Percentiles rank a stretch among this genome's conserved stretches.
Evolutionary conservation across 495 filamentous ascomycete species (phyloP).

Genomic region (Gamarada debralockiae): DNA sequence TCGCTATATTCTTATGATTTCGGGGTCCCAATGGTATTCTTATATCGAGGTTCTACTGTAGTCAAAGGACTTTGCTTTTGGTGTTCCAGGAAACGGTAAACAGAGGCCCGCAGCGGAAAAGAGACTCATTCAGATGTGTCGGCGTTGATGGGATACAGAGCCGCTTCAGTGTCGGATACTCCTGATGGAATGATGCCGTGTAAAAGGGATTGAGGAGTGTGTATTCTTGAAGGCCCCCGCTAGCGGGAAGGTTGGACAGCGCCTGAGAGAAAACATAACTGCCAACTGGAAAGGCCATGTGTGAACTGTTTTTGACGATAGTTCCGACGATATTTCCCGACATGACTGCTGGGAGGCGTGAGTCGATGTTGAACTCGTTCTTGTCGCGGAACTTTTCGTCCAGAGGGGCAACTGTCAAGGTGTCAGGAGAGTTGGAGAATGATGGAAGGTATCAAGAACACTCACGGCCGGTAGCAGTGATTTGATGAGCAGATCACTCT

Average conservation of each 20-base stretch:
- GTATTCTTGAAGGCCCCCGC: slow-evolving; percentile 7
- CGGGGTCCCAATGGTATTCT: no score
- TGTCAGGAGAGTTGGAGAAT: neutral
- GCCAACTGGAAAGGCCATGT: neutral
- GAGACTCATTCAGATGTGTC: neutral
- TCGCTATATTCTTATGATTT: no score
- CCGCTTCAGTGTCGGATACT: slow-evolving; percentile 1
- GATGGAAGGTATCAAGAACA: neutral
- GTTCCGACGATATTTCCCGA: neutral
- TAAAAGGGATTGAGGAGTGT: neutral
- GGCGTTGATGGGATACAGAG: neutral
- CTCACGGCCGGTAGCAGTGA: slow-evolving; percentile 3
- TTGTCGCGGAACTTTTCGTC: slow-evolving; percentile 2
- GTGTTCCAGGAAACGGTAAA: neutral
- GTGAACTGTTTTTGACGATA: neutral
- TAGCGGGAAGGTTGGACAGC: neutral
- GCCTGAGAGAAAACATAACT: neutral
- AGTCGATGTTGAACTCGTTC: slow-evolving; percentile 1
- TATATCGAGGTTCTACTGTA: no score
- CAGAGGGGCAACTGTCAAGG: neutral
- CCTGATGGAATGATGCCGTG: neutral
- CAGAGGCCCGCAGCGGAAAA: neutral
- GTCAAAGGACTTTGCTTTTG: neutral
- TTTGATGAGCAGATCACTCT: slow-evolving; percentile 13
- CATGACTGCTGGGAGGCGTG: neutral